These are phyloP conservation scores for Geotrichum candidum DNA, from an alignment of 1,139 yeast species.

Conservation along the genomic window DNA sequence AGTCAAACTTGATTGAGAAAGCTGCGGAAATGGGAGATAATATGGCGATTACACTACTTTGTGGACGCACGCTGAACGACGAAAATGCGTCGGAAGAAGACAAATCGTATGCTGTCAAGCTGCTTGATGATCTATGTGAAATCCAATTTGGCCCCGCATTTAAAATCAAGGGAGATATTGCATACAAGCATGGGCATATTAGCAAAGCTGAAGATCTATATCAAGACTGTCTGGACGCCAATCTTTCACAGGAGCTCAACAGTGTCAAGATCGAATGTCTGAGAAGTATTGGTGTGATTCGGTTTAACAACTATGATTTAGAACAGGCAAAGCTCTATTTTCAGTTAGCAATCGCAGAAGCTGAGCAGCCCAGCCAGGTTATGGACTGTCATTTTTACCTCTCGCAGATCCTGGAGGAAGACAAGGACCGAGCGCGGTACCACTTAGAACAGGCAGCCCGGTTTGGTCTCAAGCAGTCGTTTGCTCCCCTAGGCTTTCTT, in stretches of 20 bases:
- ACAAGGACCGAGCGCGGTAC: slow-evolving; percentile 43
- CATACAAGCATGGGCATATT: slow-evolving; percentile 50
- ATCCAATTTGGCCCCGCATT: slow-evolving; percentile 62
- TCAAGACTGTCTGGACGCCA: slow-evolving; percentile 45
- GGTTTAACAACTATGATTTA: slow-evolving; percentile 51
- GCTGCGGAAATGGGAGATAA: slow-evolving; percentile 81
- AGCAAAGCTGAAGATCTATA: slow-evolving; percentile 47
- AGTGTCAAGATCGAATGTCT: slow-evolving; percentile 53
- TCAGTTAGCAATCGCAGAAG: slow-evolving; percentile 46
- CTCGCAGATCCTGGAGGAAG: slow-evolving; percentile 53
- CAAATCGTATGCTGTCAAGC: slow-evolving; percentile 51
- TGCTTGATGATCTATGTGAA: slow-evolving; percentile 53
- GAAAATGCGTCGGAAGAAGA: slow-evolving; percentile 44
- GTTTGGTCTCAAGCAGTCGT: slow-evolving; percentile 70
- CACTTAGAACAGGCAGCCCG: slow-evolving; percentile 74
- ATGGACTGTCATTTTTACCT: slow-evolving; percentile 70
- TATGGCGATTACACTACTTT: slow-evolving; percentile 67
- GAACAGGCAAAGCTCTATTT: slow-evolving; percentile 51
- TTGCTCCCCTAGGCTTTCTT: slow-evolving; percentile 69
- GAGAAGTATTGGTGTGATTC: slow-evolving; percentile 61
- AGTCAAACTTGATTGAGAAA: slow-evolving; percentile 63
- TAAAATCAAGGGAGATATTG: slow-evolving; percentile 69
- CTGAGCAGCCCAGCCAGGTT: slow-evolving; percentile 37
- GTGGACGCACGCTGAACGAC: slow-evolving; percentile 43
- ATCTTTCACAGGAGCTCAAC: slow-evolving; percentile 38